These are phyloP conservation scores for Colletotrichum graminicola DNA, from an alignment of 2,329 filamentous ascomycete species.

Conservation along the genomic window DNA sequence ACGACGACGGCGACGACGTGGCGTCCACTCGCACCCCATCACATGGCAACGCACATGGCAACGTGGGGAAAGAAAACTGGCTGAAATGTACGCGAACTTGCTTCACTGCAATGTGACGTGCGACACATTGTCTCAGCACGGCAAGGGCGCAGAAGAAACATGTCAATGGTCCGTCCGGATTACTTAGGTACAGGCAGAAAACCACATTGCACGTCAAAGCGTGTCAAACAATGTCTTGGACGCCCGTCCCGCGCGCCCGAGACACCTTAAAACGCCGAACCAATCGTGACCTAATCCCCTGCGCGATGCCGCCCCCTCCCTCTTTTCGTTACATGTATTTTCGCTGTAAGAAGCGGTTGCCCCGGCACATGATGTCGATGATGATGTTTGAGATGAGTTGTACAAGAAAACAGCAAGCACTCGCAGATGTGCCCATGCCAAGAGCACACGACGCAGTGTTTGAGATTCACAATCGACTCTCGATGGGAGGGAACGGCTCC, in stretches of 20 bases:
- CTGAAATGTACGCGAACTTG: neutral
- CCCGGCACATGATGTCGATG: neutral
- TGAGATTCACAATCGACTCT: conserved; percentile 78
- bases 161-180: too few species aligned
- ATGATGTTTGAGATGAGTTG: conserved; percentile 15
- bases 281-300: neutral
- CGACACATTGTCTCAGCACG: neutral
- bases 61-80: neutral
- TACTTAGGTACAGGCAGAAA: neutral
- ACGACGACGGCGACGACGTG: neutral
- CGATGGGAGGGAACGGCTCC: conserved; percentile 74
- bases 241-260: conserved; percentile 14
- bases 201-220: neutral
- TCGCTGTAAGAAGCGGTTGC: conserved; percentile 8
- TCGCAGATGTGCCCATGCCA: neutral
- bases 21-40: neutral
- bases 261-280: conserved; percentile 16
- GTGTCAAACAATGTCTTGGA: conserved; percentile 1
- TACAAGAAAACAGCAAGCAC: conserved; percentile 9
- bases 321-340: conserved; percentile 20
- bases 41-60: conserved; percentile 2
- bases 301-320: conserved; percentile 7
- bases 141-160: neutral
- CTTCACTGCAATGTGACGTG: neutral
- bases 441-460: neutral